Evolutionary conservation across 2,329 filamentous ascomycete species (phyloP).

Genomic region (Botrytis sinoallii): DNA sequence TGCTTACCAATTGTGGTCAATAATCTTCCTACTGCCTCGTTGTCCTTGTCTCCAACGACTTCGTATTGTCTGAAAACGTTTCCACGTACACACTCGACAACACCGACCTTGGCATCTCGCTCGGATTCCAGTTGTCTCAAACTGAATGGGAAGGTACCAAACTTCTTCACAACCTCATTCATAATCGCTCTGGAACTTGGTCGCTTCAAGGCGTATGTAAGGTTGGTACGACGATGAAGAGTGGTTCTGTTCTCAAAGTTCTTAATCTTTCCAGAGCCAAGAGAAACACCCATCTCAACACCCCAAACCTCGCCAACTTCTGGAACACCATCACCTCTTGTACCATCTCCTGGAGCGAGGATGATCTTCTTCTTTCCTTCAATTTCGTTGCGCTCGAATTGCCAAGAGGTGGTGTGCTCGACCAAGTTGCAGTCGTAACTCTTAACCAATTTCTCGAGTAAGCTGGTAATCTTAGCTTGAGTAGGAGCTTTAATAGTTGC

Average conservation of each 20-base stretch:
- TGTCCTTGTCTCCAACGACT: constrained; percentile 90
- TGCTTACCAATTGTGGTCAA: constrained; percentile 89
- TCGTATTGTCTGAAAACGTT: constrained; percentile 96
- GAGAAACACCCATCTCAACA: constrained; percentile 89
- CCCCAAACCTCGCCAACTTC: constrained; percentile 96
- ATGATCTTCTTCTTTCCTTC: constrained; percentile 97
- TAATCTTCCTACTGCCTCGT: constrained; percentile 76
- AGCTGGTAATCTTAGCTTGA: constrained; percentile 79
- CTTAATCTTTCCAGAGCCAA: constrained; percentile 94
- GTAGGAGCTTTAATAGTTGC: constrained; percentile 76
- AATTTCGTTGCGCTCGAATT: constrained; percentile 95
- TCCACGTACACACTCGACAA: constrained; percentile 91
- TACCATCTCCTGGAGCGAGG: constrained; percentile 77
- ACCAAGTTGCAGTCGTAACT: constrained; percentile 88
- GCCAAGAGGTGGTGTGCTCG: constrained; percentile 97
- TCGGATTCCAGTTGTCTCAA: constrained; percentile 96
- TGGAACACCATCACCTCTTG: constrained; percentile 85
- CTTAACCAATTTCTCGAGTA: constrained; percentile 90
- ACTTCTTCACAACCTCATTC: constrained; percentile 95
- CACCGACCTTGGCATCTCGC: constrained; percentile 89
- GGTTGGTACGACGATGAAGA: constrained; percentile 86
- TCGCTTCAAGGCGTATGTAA: constrained; percentile 90
- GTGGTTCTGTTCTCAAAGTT: constrained; percentile 82
- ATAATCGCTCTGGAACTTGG: constrained; percentile 89
- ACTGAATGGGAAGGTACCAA: constrained; percentile 96